phyloP scores from a whole-genome alignment of 2,329 filamentous ascomycete genomes.

The Colletotrichum sp. region DNA sequence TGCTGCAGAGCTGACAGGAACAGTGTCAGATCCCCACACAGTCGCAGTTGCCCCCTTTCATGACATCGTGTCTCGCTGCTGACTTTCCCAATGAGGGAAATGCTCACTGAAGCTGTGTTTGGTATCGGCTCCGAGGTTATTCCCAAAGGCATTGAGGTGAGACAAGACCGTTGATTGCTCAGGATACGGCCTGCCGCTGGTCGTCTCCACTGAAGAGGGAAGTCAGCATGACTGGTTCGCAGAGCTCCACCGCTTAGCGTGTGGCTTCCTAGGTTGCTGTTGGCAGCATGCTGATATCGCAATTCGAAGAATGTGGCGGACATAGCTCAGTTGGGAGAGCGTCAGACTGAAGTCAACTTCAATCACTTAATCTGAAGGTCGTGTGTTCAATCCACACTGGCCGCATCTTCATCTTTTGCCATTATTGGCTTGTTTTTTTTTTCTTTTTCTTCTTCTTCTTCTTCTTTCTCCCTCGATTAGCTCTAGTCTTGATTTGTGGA shows the following conservation, averaged over 20 bases:
- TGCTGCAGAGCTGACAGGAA: background rate
- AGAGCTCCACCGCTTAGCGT: background rate
- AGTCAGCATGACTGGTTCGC: background rate
- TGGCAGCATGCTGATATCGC: fast-evolving
- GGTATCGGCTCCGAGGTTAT: background rate
- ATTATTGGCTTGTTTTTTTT: background rate
- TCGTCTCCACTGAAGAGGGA: background rate
- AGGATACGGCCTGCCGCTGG: background rate
- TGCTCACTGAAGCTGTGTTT: background rate
- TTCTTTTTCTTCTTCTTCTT: no score
- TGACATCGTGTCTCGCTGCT: background rate
- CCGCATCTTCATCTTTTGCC: conserved; percentile 11
- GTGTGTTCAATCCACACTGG: conserved; percentile 23
- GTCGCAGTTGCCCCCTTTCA: background rate
- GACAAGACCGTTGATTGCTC: background rate
- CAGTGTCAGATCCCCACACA: background rate
- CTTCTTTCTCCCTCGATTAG: background rate
- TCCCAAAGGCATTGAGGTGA: background rate
- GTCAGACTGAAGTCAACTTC: conserved; percentile 21
- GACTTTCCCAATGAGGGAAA: background rate
- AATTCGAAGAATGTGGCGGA: conserved; percentile 13
- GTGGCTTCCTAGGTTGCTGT: background rate
- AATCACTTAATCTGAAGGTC: conserved; percentile 20
- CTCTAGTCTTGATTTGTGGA: background rate
- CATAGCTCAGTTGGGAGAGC: conserved; percentile 22